These are phyloP conservation scores for Lepiota venenata DNA, from an alignment of 768 basidiomycete species.

Conservation along the genomic window DNA sequence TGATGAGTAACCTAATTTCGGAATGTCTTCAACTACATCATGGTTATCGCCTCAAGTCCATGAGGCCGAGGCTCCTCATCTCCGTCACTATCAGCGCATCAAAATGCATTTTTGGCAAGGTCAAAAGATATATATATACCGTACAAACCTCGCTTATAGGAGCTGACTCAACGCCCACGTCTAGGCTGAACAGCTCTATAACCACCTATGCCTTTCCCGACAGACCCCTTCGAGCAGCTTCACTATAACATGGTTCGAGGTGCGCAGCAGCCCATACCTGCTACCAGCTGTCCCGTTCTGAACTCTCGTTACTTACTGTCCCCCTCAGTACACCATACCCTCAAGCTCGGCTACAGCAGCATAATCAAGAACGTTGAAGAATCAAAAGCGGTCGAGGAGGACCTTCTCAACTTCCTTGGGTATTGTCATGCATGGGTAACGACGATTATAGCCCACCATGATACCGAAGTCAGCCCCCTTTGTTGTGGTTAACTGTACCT, in stretches of 20 bases:
- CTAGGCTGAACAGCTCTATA: no score
- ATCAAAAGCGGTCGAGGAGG: neutral
- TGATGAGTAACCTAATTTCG: no score
- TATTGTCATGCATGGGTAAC: slow-evolving; percentile 4
- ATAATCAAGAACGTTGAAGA: neutral
- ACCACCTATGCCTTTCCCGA: slow-evolving; percentile 5
- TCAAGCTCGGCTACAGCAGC: slow-evolving; percentile 3
- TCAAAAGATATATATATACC: no score
- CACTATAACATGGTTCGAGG: slow-evolving; percentile 8
- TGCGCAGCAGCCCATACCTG: neutral
- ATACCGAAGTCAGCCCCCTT: neutral
- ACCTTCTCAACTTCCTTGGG: slow-evolving; percentile 1
- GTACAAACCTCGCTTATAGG: no score
- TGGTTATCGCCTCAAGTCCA: no score
- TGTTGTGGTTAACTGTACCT: neutral
- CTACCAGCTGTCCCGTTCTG: neutral
- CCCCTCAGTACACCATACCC: neutral
- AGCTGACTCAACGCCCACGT: no score
- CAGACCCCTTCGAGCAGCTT: neutral
- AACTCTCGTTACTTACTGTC: neutral
- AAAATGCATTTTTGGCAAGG: no score
- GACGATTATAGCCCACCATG: neutral
- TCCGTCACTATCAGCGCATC: no score
- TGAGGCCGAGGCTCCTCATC: no score
- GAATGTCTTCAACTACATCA: no score